phyloP scores from a whole-genome alignment of 1,284 basidiomycete species.

The Vanrija pseudolonga region DNA sequence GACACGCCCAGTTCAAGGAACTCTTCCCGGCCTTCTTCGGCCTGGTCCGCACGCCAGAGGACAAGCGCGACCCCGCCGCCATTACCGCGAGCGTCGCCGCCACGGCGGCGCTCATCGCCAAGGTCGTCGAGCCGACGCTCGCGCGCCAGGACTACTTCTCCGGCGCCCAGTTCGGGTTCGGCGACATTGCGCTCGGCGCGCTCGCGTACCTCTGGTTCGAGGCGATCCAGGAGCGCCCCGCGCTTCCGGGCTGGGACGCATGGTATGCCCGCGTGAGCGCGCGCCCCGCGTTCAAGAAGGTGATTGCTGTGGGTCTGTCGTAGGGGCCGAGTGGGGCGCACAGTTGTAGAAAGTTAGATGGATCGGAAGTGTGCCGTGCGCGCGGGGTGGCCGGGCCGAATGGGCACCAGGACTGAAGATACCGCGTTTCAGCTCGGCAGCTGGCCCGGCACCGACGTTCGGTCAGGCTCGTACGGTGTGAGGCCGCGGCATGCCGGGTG shows the following conservation, averaged over 20 bases:
- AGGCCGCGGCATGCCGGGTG: too few relatives aligned
- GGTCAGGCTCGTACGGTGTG: too few relatives aligned
- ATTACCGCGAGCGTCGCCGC: not conserved
- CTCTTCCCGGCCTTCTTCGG: conserved; percentile 1
- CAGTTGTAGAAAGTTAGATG: too few relatives aligned
- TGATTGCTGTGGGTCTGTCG: not conserved
- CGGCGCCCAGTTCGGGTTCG: conserved; percentile 6
- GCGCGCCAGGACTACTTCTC: conserved; percentile 5
- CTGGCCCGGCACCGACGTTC: too few relatives aligned
- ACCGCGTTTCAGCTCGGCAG: too few relatives aligned
- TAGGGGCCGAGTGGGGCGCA: too few relatives aligned
- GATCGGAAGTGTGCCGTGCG: too few relatives aligned
- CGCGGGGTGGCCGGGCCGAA: too few relatives aligned
- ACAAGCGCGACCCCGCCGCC: conserved; percentile 1
- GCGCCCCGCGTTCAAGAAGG: conserved; percentile 6
- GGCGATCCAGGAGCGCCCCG: conserved; percentile 4
- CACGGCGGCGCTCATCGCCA: too few relatives aligned
- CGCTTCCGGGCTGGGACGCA: not conserved
- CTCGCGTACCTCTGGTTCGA: conserved; percentile 9
- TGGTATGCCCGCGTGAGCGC: conserved; percentile 8
- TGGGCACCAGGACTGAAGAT: too few relatives aligned
- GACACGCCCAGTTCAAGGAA: not conserved
- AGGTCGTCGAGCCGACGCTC: conserved; percentile 2
- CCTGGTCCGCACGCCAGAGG: conserved; percentile 1
- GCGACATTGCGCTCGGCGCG: conserved; percentile 10